Evolutionary conservation across 345 rosid species (phyloP), one percentile per base, ranked within the genome.

Genomic region (Rhizophora apiculata): DNA sequence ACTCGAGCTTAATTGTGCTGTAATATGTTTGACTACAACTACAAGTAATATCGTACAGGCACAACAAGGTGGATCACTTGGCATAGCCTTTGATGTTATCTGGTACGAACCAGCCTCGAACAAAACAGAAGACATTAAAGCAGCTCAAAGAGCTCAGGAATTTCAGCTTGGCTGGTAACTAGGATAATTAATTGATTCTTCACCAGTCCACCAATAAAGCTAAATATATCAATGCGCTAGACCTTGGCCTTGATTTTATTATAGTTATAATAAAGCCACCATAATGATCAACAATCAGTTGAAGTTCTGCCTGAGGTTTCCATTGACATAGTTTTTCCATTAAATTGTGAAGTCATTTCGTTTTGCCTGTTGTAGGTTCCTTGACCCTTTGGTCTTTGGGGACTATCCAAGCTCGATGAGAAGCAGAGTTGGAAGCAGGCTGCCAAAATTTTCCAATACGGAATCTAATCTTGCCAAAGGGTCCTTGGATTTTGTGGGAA

Each of bases 141-240:
- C 99, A 34, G 79, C 96, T 57, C 88, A 95, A 79, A 84, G 93
- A 80, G 97, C 99, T 10, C 97, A 86, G 84, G 99, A 95, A 72
- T 95, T 95, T 83, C 99, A 95, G 82, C 87, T 95, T 75, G 99
- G 96, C 72, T 95, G 99, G 99, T 89, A 86, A 77, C 6, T 32
- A n/a, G 27, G 3, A 64, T 13, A 58, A 22, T 60, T 57, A 27
- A 34, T 34, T 21, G 60, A 1, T 27, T 22, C 30, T 56, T 27
- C 29, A 5, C 4, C 24, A 10, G 26, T 22, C 13, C 60, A 24
- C 29, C 37, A 15, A 3, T 43, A 13, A 43, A 43, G 49, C 49
- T 43, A 11, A 43, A 43, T 13, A 13, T 43, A 43, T 43, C 16
- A 15, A 43, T 15, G 18, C 49, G 18, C 5, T 43, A 43, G 4